These are phyloP conservation scores for Hippophae tibetana DNA, from an alignment of 306 rosid species.

Conservation along the genomic window DNA sequence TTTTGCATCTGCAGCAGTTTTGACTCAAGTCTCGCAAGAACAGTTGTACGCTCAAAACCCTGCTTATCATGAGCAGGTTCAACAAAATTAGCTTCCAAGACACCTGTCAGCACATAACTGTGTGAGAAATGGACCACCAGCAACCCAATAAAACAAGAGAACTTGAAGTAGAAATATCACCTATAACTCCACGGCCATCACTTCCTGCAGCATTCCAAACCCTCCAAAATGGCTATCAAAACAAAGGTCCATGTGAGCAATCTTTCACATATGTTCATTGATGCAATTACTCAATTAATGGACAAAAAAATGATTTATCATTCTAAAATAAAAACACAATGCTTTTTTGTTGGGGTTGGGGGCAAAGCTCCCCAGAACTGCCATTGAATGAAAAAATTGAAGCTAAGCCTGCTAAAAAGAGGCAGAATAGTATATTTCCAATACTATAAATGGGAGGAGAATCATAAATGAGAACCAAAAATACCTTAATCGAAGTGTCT, in stretches of 20 bases:
- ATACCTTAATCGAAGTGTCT: too few relatives aligned
- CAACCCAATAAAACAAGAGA: background rate
- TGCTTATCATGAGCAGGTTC: conserved; percentile 99
- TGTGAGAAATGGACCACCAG: conserved; percentile 13
- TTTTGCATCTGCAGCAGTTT: conserved; percentile 74
- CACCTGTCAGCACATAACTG: conserved; percentile 44
- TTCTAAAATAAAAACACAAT: too few relatives aligned
- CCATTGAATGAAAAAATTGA: background rate
- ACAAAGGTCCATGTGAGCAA: conserved; percentile 20
- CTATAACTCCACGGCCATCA: conserved; percentile 96
- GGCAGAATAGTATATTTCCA: background rate
- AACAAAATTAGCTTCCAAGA: conserved; percentile 94
- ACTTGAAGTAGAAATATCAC: conserved; percentile 30
- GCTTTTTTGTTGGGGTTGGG: too few relatives aligned
- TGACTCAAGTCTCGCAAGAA: conserved; percentile 72
- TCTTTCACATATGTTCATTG: background rate
- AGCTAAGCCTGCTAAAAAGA: background rate
- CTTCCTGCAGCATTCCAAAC: conserved; percentile 98
- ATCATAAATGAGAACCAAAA: too few relatives aligned
- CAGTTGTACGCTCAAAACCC: conserved; percentile 96
- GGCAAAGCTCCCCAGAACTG: too few relatives aligned
- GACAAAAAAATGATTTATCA: too few relatives aligned
- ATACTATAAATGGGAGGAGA: background rate
- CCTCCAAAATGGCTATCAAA: conserved; percentile 95
- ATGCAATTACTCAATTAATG: too few relatives aligned